Base-by-base conservation (phyloP, 2,329 filamentous ascomycete species). In the Trichophyton equinum region DNA sequence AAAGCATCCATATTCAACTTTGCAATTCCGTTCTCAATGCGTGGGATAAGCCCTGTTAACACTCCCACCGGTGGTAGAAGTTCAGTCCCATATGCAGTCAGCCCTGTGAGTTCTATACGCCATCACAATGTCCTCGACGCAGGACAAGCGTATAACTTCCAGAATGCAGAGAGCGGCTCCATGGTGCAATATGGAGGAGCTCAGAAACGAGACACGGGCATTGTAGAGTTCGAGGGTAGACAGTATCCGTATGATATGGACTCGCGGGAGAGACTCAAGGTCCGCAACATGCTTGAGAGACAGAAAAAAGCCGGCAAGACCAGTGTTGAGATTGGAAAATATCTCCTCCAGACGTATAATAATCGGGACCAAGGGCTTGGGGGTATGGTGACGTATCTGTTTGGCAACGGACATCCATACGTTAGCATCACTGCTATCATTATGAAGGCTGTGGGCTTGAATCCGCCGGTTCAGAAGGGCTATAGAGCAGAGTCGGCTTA, bases 281-380 rank as follows among this genome's bases (percentile, higher is more conserved):
- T 63, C 0, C 56, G 57, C 33, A 57, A n/a, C 2, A 25, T 61
- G 4, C 18, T 63, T 22, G 20, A 38, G 1, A 30, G 57, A 42
- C 57, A 57, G 44, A 60, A 63, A 13, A 44, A 60, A 1, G n/a
- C 22, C 2, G 61, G 63, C 1, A 61, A 64, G 51, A 55, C 65
- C 1, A 58, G 49, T 2, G 55, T 47, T 8, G 62, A 65, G 4
- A 53, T 68, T 13, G 66, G 66, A 1, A 42, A 58, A n/a, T 60
- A 59, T 20, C 27, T 67, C 6, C 62, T 61, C 11, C 25, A 46
- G 9, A 42, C 47, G 4, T 59, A 59, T 22, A 60, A 63, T 40
- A 55, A 58, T n/a, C 59, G 57, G 4, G 66, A 68, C 51, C 36
- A 59, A 27, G 42, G 18, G 1, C 62, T 67, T 8, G 60, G 60